These are phyloP conservation scores for Podaxis sp. DNA, from an alignment of 768 basidiomycete species.

Conservation along the genomic window DNA sequence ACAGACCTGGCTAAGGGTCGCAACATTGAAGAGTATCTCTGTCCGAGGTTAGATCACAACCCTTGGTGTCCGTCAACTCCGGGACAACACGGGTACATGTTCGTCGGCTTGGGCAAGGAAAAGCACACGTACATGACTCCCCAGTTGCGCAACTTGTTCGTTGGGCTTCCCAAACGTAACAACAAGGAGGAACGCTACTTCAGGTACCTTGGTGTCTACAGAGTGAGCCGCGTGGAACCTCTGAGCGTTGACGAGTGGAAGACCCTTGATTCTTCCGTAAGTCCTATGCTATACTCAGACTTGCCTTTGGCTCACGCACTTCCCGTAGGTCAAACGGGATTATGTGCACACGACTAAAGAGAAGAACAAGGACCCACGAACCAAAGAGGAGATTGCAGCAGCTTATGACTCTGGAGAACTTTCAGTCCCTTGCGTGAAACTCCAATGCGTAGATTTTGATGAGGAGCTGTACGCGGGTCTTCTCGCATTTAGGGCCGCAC, in stretches of 20 bases:
- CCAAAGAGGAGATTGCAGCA: slow-evolving; percentile 28
- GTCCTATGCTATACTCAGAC: slow-evolving; percentile 2
- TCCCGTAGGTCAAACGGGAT: slow-evolving; percentile 25
- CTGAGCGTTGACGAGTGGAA: slow-evolving; percentile 45
- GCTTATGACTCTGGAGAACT: slow-evolving; percentile 42
- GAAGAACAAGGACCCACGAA: slow-evolving; percentile 30
- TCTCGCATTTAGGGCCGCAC: not conserved
- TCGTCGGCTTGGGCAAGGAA: slow-evolving; percentile 48
- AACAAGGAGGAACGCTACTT: slow-evolving; percentile 27
- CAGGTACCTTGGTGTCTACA: slow-evolving; percentile 43
- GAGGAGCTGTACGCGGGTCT: slow-evolving; percentile 31
- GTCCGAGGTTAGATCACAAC: slow-evolving; percentile 47
- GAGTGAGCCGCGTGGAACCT: slow-evolving; percentile 34
- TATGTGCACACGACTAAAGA: slow-evolving; percentile 36
- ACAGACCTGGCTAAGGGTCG: slow-evolving; percentile 25
- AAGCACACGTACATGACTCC: slow-evolving; percentile 34
- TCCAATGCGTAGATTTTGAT: slow-evolving; percentile 43
- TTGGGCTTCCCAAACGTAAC: slow-evolving; percentile 30
- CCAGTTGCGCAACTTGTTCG: slow-evolving; percentile 40
- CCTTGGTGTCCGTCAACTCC: slow-evolving; percentile 48
- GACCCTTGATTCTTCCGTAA: slow-evolving; percentile 34
- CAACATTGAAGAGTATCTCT: slow-evolving; percentile 38
- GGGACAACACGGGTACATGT: slow-evolving; percentile 52
- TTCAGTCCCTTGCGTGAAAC: slow-evolving; percentile 42
- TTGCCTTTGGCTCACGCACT: slow-evolving; percentile 1